Evolutionary conservation across 495 filamentous ascomycete genomes (phyloP).

Genomic region (Bacidia gigantensis): DNA sequence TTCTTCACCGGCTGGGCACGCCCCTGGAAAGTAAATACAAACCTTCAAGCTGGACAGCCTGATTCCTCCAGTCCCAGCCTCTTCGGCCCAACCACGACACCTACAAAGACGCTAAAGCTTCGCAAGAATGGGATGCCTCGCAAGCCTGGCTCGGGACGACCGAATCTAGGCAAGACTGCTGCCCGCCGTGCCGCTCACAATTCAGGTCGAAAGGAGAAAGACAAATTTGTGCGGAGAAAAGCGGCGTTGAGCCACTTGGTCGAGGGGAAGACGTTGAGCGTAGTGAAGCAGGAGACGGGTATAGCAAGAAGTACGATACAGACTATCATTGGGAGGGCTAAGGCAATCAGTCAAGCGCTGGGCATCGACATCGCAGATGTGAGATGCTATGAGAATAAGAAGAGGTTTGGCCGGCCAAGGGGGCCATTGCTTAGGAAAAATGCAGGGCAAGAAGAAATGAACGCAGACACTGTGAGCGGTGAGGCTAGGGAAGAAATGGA

Average conservation of each 20-base stretch:
- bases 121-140: background rate
- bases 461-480: background rate
- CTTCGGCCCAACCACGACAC: background rate
- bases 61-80: background rate
- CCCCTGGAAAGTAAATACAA: background rate
- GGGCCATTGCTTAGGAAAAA: background rate
- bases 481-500: background rate
- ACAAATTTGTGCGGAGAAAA: background rate
- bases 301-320: background rate
- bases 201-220: background rate
- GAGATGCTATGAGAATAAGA: background rate
- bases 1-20: background rate
- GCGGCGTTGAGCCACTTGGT: background rate
- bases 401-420: background rate
- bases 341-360: background rate
- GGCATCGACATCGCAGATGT: background rate
- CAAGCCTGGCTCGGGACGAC: background rate
- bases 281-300: background rate
- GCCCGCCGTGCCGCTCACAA: background rate
- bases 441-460: background rate
- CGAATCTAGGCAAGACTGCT: background rate
- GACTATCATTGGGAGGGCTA: background rate
- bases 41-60: background rate
- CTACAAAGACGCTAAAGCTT: background rate
- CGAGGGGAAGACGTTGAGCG: background rate